Percentiles rank a stretch among this genome's conserved stretches.
Evolutionary conservation across 768 basidiomycete genomes (phyloP).

Genomic region (Lactifluus piperatus): DNA sequence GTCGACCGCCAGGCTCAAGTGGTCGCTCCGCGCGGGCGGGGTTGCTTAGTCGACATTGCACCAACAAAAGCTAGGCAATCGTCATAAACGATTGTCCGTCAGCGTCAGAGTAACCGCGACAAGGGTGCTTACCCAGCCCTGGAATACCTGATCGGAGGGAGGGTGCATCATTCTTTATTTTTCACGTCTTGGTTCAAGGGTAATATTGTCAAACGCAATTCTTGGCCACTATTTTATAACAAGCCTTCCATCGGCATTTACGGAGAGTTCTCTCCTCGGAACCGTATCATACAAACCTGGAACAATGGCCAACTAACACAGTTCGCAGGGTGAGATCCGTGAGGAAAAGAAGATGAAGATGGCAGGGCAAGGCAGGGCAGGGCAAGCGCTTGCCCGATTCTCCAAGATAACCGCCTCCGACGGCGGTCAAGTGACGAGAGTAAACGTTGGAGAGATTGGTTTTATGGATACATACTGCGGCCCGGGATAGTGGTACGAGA

Average conservation of each 20-base stretch:
- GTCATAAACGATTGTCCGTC: no score
- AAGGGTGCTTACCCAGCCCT: no score
- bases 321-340: neutral
- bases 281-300: neutral
- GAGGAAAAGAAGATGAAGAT: neutral
- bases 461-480: neutral
- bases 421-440: conserved; percentile 15
- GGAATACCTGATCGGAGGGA: no score
- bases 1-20: neutral
- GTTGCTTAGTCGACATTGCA: no score
- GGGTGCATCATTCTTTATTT: no score
- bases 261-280: neutral
- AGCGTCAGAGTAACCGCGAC: no score
- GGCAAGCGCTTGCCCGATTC: neutral
- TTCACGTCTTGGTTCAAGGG: no score
- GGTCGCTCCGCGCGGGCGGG: neutral
- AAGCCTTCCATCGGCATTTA: neutral
- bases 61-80: no score
- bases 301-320: neutral
- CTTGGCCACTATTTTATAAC: no score
- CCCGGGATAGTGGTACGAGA: conserved; percentile 11
- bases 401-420: conserved; percentile 13
- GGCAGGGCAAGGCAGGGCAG: conserved; percentile 4
- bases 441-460: conserved; percentile 9
- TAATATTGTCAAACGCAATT: no score